phyloP scores from a whole-genome alignment of 2,329 filamentous ascomycete species.

The Phyllosticta capitalensis region DNA sequence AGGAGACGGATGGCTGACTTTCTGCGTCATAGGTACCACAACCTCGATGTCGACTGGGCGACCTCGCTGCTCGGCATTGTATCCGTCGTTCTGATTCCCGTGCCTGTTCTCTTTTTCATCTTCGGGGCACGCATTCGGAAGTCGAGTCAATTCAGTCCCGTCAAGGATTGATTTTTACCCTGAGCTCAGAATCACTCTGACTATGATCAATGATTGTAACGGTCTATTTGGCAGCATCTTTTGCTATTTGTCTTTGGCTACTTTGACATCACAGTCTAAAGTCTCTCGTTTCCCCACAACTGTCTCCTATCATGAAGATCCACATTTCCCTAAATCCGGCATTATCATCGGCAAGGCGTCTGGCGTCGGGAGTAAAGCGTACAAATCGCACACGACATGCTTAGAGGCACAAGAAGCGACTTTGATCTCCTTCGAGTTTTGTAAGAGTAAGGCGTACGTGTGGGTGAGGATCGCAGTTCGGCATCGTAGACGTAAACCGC shows the following conservation, averaged over 20 bases:
- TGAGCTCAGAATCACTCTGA: neutral
- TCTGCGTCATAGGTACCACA: conserved; percentile 19
- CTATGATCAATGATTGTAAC: neutral
- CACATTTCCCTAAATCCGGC: too few species aligned
- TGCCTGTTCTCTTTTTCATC: conserved; percentile 27
- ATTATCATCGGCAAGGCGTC: too few species aligned
- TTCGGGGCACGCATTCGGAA: conserved; percentile 25
- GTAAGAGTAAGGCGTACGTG: too few species aligned
- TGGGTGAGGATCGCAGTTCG: too few species aligned
- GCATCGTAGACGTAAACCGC: neutral
- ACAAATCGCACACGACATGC: too few species aligned
- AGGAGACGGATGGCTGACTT: neutral
- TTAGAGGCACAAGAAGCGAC: too few species aligned
- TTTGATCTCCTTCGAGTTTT: too few species aligned
- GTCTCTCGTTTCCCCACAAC: too few species aligned
- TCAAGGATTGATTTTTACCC: neutral
- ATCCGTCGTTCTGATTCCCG: conserved; percentile 23
- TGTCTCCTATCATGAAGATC: too few species aligned
- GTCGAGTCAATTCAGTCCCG: conserved; percentile 7
- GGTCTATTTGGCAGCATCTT: neutral
- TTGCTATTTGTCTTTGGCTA: neutral
- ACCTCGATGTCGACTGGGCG: conserved; percentile 26
- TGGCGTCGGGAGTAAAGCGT: too few species aligned
- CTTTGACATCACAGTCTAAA: too few species aligned
- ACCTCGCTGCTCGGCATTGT: conserved; percentile 25